phyloP scores from a whole-genome alignment of 495 filamentous ascomycete species.

The Hamigera avellanea region DNA sequence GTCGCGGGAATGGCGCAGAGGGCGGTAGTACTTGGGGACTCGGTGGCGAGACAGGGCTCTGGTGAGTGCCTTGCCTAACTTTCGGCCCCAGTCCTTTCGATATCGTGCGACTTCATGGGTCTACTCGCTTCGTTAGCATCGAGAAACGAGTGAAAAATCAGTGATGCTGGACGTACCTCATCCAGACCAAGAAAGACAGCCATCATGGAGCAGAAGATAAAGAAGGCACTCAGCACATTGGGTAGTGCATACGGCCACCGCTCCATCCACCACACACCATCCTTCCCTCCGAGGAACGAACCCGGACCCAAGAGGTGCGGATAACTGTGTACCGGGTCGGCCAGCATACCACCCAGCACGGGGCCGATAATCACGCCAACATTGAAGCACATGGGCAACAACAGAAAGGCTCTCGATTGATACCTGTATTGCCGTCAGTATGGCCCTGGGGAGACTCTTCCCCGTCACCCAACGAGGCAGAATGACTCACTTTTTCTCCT shows the following conservation, averaged over 20 bases:
- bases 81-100: slow-evolving; percentile 37
- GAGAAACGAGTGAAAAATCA: not conserved
- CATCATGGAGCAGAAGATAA: slow-evolving; percentile 36
- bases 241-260: slow-evolving; percentile 53
- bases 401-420: slow-evolving; percentile 63
- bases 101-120: slow-evolving; percentile 38
- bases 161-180: slow-evolving; percentile 29
- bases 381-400: slow-evolving; percentile 77
- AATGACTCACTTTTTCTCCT: slow-evolving; percentile 44
- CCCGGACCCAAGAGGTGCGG: slow-evolving; percentile 55
- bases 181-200: slow-evolving; percentile 46
- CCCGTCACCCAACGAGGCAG: too few species aligned
- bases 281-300: slow-evolving; percentile 34
- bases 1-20: slow-evolving; percentile 13
- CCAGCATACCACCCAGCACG: slow-evolving; percentile 54
- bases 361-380: slow-evolving; percentile 59
- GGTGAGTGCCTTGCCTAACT: slow-evolving; percentile 30
- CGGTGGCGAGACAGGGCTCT: slow-evolving; percentile 19
- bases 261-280: slow-evolving; percentile 49
- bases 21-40: slow-evolving; percentile 15
- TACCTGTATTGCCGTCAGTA: slow-evolving; percentile 32
- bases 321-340: slow-evolving; percentile 56
- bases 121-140: slow-evolving; percentile 14
- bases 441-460: slow-evolving; percentile 4
- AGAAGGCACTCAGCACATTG: slow-evolving; percentile 46